A percentile compares a stretch with the other conserved stretches of the same genome.
phyloP scores from a whole-genome alignment of 2,329 filamentous ascomycete species.

The Phialophora macrospora region DNA sequence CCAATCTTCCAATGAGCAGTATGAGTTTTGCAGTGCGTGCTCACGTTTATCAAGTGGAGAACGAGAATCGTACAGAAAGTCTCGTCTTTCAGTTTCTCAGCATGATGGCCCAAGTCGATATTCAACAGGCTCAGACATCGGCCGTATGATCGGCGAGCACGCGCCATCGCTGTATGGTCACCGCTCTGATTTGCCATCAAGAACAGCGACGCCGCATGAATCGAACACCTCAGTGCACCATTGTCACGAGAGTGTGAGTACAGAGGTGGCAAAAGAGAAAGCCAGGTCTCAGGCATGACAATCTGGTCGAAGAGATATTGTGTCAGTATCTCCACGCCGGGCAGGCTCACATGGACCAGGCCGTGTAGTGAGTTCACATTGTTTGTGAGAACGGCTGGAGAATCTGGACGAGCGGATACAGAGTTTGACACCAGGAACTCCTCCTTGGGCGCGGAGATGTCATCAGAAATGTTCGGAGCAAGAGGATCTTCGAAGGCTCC shows the following conservation, averaged over 20 bases:
- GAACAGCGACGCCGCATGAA: conserved; percentile 1
- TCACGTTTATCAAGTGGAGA: conserved; percentile 15
- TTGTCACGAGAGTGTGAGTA: neutral
- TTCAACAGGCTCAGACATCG: conserved; percentile 4
- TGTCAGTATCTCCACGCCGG: neutral
- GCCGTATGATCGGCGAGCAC: conserved; percentile 1
- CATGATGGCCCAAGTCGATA: neutral
- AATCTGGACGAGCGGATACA: neutral
- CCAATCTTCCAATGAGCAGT: neutral
- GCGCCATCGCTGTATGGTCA: neutral
- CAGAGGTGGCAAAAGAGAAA: conserved; percentile 10
- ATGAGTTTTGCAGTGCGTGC: neutral
- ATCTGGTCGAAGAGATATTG: conserved; percentile 10
- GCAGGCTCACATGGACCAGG: neutral
- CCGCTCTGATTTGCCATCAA: conserved; percentile 3
- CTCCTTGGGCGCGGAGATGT: neutral
- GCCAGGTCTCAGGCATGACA: conserved; percentile 11
- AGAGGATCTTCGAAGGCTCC: neutral
- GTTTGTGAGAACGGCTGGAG: neutral
- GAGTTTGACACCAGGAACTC: neutral
- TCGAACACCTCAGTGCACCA: neutral
- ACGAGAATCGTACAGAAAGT: conserved; percentile 11
- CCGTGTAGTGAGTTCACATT: neutral
- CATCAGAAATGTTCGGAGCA: neutral
- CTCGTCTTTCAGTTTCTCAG: conserved; percentile 7